Base-by-base conservation (phyloP, 306 rosid genomes). In the Rosa lucieae region DNA sequence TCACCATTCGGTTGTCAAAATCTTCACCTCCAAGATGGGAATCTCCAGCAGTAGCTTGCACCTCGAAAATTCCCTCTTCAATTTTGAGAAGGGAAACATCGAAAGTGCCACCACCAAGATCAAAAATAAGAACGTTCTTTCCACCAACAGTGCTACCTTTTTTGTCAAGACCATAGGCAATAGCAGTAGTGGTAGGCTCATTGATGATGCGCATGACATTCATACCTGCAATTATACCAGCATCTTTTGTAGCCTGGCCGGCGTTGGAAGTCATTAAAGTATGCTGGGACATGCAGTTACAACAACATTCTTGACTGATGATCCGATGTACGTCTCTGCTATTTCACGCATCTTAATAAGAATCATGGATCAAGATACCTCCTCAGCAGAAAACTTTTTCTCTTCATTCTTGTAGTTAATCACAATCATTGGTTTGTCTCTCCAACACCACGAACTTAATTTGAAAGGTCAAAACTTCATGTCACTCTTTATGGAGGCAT, bases 81-180 rank as follows among this genome's bases (percentile, higher is more conserved):
- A 75, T 75, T 1, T 68, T 78, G 44, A 69, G 66, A 17, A 68
- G 74, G 0, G 81, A 68, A 14, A 78, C 32, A 29, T 29, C 32
- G 32, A 29, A 29, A 29, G 32, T 29, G 32, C 32, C 32, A 29
- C 29, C 32, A 29, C 32, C 32, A 29, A 29, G 32, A 29, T 29
- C 2, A 29, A 29, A 29, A 29, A 29, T 29, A 29, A 84, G 84
- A 21, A 84, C 79, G 12, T 77, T 84, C 52, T 84, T 77, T 37
- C 69, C 82, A 10, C 84, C 76, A 7, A 56, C 8, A 29, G 39
- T 70, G 55, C 6, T 40, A 6, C 2, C 65, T 69, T 74, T 75
- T 63, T 46, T 80, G 70, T 83, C 80, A n/a, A 86, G 89, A 8
- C 89, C 87, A 39, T 86, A 86, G 8, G 87, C 85, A 62, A 81